These are phyloP conservation scores for Emericellopsis atlantica DNA, from an alignment of 2,329 filamentous ascomycete genomes.

Conservation along the genomic window DNA sequence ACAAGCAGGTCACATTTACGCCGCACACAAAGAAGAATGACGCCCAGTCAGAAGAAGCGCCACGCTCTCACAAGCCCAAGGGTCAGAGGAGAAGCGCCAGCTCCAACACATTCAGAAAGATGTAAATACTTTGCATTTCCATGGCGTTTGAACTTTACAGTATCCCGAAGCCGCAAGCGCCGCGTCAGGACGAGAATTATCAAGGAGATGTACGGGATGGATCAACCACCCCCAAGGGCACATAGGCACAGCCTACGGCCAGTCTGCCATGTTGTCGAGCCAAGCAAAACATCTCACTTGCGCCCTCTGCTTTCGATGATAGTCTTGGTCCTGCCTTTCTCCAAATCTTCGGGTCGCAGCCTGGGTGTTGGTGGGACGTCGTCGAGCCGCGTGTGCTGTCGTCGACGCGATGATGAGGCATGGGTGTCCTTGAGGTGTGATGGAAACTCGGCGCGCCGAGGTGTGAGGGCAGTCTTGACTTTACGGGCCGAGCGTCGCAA, in stretches of 20 bases:
- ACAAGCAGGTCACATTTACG: conserved; percentile 61
- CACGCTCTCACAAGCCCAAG: conserved; percentile 15
- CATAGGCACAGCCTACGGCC: background rate
- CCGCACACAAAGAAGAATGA: conserved; percentile 44
- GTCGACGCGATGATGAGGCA: conserved; percentile 8
- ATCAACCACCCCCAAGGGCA: background rate
- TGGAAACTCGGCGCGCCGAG: conserved; percentile 47
- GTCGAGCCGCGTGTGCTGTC: conserved; percentile 32
- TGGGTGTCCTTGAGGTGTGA: conserved; percentile 36
- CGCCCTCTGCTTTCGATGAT: conserved; percentile 20
- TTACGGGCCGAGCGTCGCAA: conserved; percentile 55
- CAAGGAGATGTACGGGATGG: background rate
- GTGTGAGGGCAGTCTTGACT: conserved; percentile 50
- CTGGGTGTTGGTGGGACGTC: conserved; percentile 49
- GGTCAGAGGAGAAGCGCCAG: conserved; percentile 57
- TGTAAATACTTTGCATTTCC: conserved; percentile 23
- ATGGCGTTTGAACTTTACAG: conserved; percentile 4
- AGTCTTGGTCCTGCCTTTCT: conserved; percentile 37
- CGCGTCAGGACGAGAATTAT: background rate
- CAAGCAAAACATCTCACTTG: conserved; percentile 6
- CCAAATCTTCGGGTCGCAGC: conserved; percentile 40
- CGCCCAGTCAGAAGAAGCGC: conserved; percentile 16
- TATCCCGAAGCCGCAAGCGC: background rate
- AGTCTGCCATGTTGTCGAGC: too few relatives aligned
- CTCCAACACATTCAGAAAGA: conserved; percentile 59